Evolutionary conservation across 352 stramenopile genomes (phyloP), one percentile per base, ranked within the genome.

Genomic region (Phytophthora nicotianae): DNA sequence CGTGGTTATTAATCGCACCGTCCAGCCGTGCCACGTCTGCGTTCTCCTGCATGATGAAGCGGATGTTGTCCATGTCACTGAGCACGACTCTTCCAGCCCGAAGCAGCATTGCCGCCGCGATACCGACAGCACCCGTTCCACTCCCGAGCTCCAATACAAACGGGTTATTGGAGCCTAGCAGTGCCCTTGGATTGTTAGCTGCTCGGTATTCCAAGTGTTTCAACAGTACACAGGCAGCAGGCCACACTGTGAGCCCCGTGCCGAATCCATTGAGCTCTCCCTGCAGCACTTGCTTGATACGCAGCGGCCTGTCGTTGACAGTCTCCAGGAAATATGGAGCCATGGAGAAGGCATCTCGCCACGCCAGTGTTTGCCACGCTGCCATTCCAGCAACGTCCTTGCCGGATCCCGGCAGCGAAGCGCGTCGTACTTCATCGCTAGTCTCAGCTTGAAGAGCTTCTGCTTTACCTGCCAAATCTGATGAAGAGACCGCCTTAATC

Each of bases 41-140:
- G 66, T 99, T 99, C 17, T 91, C 77, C 9, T 83, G 67, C 51
- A 98, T 95, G 42, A 98, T 75, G 50, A 95, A 93, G 26, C 96
- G 74, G 13, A 98, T 70, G 41, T 87, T 88, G 49, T 84, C 79
- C 54, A 97, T 79, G 70, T 99, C 95, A 0, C 94, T 98, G 52
- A 97, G 79, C 41, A 96, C 80, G 9, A 98, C 93, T 40, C 79
- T 71, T 9, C 70, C 65, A 37, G 63, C 59, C 17, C 81, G 84
- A 40, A 93, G 85, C 16, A 98, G 77, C 66, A 97, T 86, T 4
- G 84, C 88, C 4, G 88, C 86, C 1, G 89, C 92, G 37, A 98
- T 85, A 9, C 89, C 92, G 27, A 97, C 93, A 0, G 95, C 83
- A 10, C 95, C 93, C 0, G 96, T 98, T 32, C 95, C 93, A 37